A percentile compares a stretch with the other conserved stretches of the same genome.
Conservation (phyloP, 495 filamentous ascomycete species). For the Trichoderma virens region DNA sequence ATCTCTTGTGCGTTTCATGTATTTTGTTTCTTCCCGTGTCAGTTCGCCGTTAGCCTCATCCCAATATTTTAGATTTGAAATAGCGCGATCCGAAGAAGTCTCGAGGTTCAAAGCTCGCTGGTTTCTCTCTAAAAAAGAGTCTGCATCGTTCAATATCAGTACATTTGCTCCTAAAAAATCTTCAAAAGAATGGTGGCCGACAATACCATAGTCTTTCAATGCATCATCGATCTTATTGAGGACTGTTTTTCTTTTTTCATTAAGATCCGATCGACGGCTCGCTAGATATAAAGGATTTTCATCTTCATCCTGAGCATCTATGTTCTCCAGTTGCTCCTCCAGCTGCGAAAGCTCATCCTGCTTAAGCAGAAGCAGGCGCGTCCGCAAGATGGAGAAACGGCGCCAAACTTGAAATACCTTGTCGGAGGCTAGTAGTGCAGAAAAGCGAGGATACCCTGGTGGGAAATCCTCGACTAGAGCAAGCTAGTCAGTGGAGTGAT, state of each 20-base stretch:
- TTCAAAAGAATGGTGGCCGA: neutral
- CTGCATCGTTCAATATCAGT: constrained; percentile 11
- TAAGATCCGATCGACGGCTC: constrained; percentile 22
- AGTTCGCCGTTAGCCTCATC: constrained; percentile 19
- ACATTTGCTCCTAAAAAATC: too few species aligned
- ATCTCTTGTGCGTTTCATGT: constrained; percentile 20
- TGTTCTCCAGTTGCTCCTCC: constrained; percentile 23
- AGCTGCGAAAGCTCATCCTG: constrained; percentile 27
- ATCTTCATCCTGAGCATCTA: constrained; percentile 24
- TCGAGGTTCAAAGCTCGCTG: constrained; percentile 13
- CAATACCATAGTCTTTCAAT: constrained; percentile 24
- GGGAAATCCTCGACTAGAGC: constrained; percentile 26
- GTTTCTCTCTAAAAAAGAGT: constrained; percentile 19
- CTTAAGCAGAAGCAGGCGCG: constrained; percentile 19
- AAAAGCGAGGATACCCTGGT: constrained; percentile 27
- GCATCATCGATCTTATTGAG: constrained; percentile 18
- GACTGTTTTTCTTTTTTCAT: constrained; percentile 17
- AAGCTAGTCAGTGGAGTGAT: neutral
- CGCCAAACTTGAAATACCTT: constrained; percentile 22
- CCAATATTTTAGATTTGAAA: constrained; percentile 25
- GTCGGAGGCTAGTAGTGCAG: constrained; percentile 23
- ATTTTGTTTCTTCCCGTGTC: constrained; percentile 23
- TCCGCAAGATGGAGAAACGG: constrained; percentile 22
- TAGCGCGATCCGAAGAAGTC: constrained; percentile 15
- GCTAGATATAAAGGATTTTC: constrained; percentile 21